phyloP scores from a whole-genome alignment of 208 protist genomes.

The Leishmania tarentolae region DNA sequence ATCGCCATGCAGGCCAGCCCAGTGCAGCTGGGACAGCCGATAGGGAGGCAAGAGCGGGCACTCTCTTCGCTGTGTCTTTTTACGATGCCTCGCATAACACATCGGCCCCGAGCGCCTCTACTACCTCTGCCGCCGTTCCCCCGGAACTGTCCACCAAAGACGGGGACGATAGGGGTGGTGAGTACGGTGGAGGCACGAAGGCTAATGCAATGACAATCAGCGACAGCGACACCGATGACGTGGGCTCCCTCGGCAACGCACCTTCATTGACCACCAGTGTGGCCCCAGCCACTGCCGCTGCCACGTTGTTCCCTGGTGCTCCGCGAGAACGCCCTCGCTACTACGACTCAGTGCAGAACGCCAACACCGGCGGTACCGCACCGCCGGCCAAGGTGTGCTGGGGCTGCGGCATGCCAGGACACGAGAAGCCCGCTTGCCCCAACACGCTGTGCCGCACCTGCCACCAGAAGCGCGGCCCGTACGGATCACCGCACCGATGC shows the following conservation, averaged over 20 bases:
- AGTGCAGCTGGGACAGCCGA: background rate
- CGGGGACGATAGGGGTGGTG: background rate
- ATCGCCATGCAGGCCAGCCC: background rate
- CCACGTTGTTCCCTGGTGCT: constrained; percentile 2
- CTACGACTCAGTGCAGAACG: constrained; percentile 58
- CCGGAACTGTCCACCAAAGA: background rate
- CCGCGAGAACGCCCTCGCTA: constrained; percentile 43
- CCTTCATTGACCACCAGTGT: background rate
- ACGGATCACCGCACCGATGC: constrained; percentile 39
- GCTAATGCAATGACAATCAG: constrained; percentile 9
- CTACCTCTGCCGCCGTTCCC: background rate
- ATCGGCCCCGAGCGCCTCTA: background rate
- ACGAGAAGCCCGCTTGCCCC: constrained; percentile 84
- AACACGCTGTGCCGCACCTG: constrained; percentile 76
- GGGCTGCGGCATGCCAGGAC: constrained; percentile 74
- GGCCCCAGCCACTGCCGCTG: background rate
- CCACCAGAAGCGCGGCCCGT: constrained; percentile 50
- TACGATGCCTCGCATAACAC: constrained; percentile 1
- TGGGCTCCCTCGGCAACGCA: constrained; percentile 1
- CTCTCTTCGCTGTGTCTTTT: constrained; percentile 35
- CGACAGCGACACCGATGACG: constrained; percentile 9
- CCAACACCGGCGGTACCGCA: constrained; percentile 8
- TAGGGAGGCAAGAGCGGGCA: background rate
- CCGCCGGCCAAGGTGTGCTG: constrained; percentile 75
- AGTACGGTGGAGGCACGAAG: background rate